These are phyloP conservation scores for Phyllosticta ampelicida DNA, from an alignment of 2,329 filamentous ascomycete genomes.

Conservation along the genomic window DNA sequence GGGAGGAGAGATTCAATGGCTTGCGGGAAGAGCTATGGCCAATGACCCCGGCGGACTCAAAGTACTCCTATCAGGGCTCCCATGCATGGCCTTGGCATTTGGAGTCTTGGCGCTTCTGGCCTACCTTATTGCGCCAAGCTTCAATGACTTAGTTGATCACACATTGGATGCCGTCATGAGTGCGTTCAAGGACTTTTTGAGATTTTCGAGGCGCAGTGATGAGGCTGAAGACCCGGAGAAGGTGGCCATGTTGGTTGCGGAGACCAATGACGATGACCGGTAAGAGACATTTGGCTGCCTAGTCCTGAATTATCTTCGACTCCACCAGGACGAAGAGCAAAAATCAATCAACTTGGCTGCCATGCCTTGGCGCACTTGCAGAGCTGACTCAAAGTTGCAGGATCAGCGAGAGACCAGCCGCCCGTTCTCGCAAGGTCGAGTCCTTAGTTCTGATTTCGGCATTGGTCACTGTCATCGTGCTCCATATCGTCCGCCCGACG, in stretches of 20 bases:
- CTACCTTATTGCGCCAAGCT: constrained; percentile 19
- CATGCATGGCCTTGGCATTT: constrained; percentile 18
- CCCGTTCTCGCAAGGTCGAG: background rate
- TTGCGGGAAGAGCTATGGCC: constrained; percentile 24
- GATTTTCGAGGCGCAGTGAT: background rate
- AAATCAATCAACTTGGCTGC: too few relatives aligned
- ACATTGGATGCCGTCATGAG: constrained; percentile 12
- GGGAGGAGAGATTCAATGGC: constrained; percentile 31
- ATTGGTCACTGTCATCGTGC: constrained; percentile 15
- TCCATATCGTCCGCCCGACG: constrained; percentile 23
- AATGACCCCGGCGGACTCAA: constrained; percentile 28
- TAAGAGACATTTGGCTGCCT: background rate
- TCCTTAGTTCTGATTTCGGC: constrained; percentile 13
- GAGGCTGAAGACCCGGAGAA: background rate
- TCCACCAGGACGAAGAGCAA: too few relatives aligned
- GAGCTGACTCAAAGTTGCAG: background rate
- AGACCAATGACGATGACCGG: background rate
- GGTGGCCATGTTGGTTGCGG: background rate
- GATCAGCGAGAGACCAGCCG: background rate
- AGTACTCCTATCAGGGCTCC: constrained; percentile 25
- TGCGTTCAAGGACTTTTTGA: constrained; percentile 10
- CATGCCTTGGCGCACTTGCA: background rate
- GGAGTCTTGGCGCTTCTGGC: constrained; percentile 19
- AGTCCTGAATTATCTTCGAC: too few relatives aligned
- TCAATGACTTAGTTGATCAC: constrained; percentile 18